phyloP scores from a whole-genome alignment of 2,329 filamentous ascomycete species.

The Penicillium sp. region DNA sequence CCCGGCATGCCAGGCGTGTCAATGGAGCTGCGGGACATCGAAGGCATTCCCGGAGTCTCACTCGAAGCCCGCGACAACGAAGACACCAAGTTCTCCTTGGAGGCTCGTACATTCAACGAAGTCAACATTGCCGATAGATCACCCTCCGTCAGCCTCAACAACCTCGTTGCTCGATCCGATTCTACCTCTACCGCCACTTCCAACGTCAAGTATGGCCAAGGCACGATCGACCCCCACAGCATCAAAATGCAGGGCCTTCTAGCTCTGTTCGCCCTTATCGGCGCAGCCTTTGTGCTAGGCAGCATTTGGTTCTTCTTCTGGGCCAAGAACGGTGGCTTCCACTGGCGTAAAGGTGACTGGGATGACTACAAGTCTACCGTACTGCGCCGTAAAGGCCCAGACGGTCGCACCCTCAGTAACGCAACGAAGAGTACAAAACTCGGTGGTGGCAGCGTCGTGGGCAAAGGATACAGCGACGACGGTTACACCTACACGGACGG shows the following conservation, averaged over 20 bases:
- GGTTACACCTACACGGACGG: slow-evolving; percentile 50
- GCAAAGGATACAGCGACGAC: slow-evolving; percentile 64
- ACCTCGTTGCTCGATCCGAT: slow-evolving; percentile 31
- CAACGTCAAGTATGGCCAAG: slow-evolving; percentile 30
- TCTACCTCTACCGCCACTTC: slow-evolving; percentile 18
- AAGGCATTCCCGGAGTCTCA: neutral
- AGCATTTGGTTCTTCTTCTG: slow-evolving; percentile 99
- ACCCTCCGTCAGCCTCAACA: slow-evolving; percentile 27
- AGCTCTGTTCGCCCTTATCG: slow-evolving; percentile 81
- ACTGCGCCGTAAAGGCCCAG: slow-evolving; percentile 80
- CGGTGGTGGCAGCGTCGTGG: slow-evolving; percentile 77
- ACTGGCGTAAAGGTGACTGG: slow-evolving; percentile 85
- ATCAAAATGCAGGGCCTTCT: slow-evolving; percentile 67
- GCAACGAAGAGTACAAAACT: slow-evolving; percentile 80
- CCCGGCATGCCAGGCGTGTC: slow-evolving; percentile 24
- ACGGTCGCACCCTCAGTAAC: slow-evolving; percentile 80
- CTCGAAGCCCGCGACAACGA: neutral
- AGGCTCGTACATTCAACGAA: neutral
- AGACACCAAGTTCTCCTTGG: neutral
- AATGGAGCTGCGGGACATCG: slow-evolving; percentile 13
- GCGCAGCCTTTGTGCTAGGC: slow-evolving; percentile 69
- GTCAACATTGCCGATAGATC: slow-evolving; percentile 11
- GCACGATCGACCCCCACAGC: slow-evolving; percentile 40
- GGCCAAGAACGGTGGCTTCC: slow-evolving; percentile 93
- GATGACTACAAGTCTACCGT: slow-evolving; percentile 98